Evolutionary conservation across 225 moss, liverwort and hornwort genomes (phyloP).

Genomic region (Anthoceros angustus): DNA sequence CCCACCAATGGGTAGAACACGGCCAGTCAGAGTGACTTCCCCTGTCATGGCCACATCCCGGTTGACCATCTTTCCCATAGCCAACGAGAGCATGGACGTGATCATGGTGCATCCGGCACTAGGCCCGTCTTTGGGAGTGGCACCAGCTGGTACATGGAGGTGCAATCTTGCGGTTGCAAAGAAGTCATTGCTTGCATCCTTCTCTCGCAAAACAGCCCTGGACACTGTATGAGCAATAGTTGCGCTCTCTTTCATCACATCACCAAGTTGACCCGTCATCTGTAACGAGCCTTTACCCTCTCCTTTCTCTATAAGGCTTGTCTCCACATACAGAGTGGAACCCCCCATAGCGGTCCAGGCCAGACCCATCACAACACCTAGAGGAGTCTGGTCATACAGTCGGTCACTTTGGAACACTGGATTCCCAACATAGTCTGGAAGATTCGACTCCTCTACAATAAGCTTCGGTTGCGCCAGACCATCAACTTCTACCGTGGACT

Average conservation of each 20-base stretch:
- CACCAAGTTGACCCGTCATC: constrained; percentile 89
- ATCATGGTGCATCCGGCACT: constrained; percentile 99
- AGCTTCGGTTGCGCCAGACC: constrained; percentile 13
- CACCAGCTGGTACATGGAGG: constrained; percentile 93
- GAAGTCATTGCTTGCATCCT: constrained; percentile 56
- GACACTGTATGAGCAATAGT: constrained; percentile 87
- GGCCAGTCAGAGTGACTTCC: constrained; percentile 91
- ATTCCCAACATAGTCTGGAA: constrained; percentile 79
- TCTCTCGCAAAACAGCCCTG: constrained; percentile 53
- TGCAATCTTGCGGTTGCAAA: constrained; percentile 65
- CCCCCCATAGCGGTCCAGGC: constrained; percentile 99
- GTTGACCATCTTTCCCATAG: constrained; percentile 55
- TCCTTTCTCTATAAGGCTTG: constrained; percentile 73
- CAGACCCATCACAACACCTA: constrained; percentile 97
- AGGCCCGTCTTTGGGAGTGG: constrained; percentile 93
- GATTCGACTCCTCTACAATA: constrained; percentile 58
- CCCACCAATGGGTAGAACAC: constrained; percentile 96
- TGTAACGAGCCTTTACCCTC: constrained; percentile 79
- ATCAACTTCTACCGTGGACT: background rate
- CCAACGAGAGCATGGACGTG: constrained; percentile 84
- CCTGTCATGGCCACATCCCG: constrained; percentile 95
- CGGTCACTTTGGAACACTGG: constrained; percentile 96
- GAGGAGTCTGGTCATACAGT: constrained; percentile 85
- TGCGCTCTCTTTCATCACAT: constrained; percentile 99
- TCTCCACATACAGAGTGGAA: constrained; percentile 89